These are phyloP conservation scores for Amphibolis antarctica DNA, from an alignment of 106 monocot genomes.

Conservation along the genomic window DNA sequence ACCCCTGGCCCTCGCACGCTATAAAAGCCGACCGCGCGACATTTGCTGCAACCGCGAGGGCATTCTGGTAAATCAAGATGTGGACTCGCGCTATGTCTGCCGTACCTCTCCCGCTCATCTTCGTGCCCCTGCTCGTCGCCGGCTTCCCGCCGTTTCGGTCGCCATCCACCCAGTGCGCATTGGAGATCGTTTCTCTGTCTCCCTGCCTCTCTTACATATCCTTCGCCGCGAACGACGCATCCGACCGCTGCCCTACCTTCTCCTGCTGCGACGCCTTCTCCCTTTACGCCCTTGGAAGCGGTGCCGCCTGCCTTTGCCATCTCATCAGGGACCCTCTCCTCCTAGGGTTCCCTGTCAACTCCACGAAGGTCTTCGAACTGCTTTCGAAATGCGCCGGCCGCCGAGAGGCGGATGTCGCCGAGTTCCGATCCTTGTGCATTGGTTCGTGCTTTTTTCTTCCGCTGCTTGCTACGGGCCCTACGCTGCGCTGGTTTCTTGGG, in stretches of 20 bases:
- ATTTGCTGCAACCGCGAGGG: no score
- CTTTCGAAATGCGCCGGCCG: background rate
- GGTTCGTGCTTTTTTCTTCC: no score
- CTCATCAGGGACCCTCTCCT: slow-evolving; percentile 6
- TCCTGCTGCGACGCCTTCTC: slow-evolving; percentile 11
- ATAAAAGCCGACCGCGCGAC: no score
- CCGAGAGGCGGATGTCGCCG: no score
- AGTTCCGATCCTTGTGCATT: no score
- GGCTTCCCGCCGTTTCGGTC: background rate
- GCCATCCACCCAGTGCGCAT: background rate
- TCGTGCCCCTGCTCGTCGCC: background rate
- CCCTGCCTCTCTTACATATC: slow-evolving; percentile 12
- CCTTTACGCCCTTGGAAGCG: background rate
- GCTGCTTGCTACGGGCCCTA: no score
- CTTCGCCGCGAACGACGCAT: slow-evolving; percentile 8
- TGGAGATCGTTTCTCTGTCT: slow-evolving; percentile 3
- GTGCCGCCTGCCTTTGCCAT: slow-evolving; percentile 10
- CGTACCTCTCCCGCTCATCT: background rate
- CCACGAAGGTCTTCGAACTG: background rate
- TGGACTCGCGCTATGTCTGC: background rate
- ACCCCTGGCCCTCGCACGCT: no score
- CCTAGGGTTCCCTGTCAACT: slow-evolving; percentile 13
- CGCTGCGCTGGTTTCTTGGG: no score
- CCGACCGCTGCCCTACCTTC: background rate
- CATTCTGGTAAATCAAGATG: slow-evolving; percentile 6